Percentiles rank a stretch among this genome's conserved stretches.
Conservation (phyloP, 169 alveolate species). For the Cryptosporidium andersoni region DNA sequence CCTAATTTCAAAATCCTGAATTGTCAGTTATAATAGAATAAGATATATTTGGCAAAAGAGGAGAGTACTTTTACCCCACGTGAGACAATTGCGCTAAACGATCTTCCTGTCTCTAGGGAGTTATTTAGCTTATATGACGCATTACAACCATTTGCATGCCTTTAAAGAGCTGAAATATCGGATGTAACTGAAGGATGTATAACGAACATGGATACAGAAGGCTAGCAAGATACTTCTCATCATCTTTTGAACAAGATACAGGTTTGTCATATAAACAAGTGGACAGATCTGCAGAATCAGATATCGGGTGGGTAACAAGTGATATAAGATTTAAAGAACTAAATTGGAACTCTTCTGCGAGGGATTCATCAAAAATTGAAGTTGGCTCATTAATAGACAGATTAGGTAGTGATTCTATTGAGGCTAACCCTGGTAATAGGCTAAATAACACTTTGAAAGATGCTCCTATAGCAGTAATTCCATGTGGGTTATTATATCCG, state of each 20-base stretch:
- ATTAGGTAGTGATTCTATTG: slow-evolving; percentile 24
- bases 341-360: slow-evolving; percentile 31
- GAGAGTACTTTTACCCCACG: slow-evolving; percentile 59
- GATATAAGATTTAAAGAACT: neutral
- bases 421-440: slow-evolving; percentile 3
- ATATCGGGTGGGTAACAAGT: slow-evolving; percentile 48
- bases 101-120: slow-evolving; percentile 64
- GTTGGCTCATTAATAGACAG: slow-evolving; percentile 65
- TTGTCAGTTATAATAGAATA: too few species aligned
- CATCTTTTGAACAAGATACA: slow-evolving; percentile 54
- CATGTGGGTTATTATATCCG: slow-evolving; percentile 69
- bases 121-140: slow-evolving; percentile 37
- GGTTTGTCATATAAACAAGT: slow-evolving; percentile 33
- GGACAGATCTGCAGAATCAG: slow-evolving; percentile 62
- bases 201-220: slow-evolving; percentile 65
- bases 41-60: neutral
- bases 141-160: neutral
- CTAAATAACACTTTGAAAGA: slow-evolving; percentile 38
- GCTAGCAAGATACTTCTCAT: slow-evolving; percentile 54
- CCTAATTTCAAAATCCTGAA: too few species aligned
- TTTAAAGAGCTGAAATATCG: slow-evolving; percentile 3
- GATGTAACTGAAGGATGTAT: slow-evolving; percentile 64
- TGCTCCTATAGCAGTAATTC: slow-evolving; percentile 56
- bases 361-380: slow-evolving; percentile 16
- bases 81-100: slow-evolving; percentile 70